Evolutionary conservation across 257 asterid genomes (phyloP).

Genomic region (Solanum lycopersicoides): DNA sequence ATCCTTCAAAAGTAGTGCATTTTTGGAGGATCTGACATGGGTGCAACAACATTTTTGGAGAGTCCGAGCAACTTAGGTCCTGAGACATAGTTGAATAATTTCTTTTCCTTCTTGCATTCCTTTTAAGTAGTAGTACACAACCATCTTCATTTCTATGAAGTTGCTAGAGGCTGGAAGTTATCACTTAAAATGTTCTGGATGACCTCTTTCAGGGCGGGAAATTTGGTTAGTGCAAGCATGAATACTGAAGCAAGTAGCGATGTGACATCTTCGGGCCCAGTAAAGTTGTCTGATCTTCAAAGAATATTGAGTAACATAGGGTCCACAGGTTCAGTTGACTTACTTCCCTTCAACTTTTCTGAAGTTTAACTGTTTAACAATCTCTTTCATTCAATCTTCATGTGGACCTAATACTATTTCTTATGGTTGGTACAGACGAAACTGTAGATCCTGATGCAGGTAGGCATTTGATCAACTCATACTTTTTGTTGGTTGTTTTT

Average conservation of each 20-base stretch:
- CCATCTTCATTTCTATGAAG: background rate
- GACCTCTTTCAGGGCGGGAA: slow-evolving; percentile 59
- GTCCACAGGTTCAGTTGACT: slow-evolving; percentile 41
- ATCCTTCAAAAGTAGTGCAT: background rate
- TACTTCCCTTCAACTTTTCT: background rate
- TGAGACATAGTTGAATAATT: background rate
- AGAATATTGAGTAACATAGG: slow-evolving; percentile 88
- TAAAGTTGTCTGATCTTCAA: slow-evolving; percentile 79
- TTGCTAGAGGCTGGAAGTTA: background rate
- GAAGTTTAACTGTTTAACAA: background rate
- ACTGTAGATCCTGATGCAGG: slow-evolving; percentile 88
- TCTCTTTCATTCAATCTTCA: slow-evolving; percentile 3
- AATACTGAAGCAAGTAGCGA: slow-evolving; percentile 74
- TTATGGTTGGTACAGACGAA: slow-evolving; percentile 32
- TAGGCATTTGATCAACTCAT: slow-evolving; percentile 12
- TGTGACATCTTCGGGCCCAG: slow-evolving; percentile 89
- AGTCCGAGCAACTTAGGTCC: background rate
- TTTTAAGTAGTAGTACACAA: background rate
- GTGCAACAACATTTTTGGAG: background rate
- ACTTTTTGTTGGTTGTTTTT: background rate
- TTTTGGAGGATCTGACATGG: background rate
- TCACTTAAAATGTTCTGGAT: background rate
- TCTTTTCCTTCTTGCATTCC: background rate
- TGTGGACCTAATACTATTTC: slow-evolving; percentile 5
- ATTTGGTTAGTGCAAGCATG: slow-evolving; percentile 72